Percentiles rank a stretch among this genome's conserved stretches.
Conservation (phyloP, 2,329 filamentous ascomycete species). For the Fusarium sp. region DNA sequence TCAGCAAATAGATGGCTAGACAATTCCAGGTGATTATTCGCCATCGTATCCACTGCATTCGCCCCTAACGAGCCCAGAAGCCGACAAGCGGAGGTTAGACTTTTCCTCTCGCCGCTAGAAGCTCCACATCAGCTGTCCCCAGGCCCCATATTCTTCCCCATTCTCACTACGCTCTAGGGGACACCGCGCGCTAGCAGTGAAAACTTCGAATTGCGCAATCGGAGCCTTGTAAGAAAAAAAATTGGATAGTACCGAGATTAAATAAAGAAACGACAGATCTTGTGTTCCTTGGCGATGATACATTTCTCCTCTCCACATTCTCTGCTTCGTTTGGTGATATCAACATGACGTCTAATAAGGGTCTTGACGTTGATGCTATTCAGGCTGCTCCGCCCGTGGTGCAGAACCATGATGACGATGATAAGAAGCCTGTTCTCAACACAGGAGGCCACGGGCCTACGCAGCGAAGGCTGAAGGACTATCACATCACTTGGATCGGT, state of each 20-base stretch:
- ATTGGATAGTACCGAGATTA: background rate
- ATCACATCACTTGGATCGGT: slow-evolving; percentile 42
- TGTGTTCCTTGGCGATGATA: background rate
- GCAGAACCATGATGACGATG: background rate
- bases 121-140: background rate
- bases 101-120: background rate
- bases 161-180: slow-evolving; percentile 8
- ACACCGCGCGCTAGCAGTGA: slow-evolving; percentile 18
- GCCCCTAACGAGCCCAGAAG: background rate
- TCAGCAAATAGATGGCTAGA: background rate
- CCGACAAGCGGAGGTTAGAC: slow-evolving; percentile 1
- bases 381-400: slow-evolving; percentile 5
- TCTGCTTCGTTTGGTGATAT: background rate
- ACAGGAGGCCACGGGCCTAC: slow-evolving; percentile 38
- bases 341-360: slow-evolving; percentile 6
- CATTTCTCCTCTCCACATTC: background rate
- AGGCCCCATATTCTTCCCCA: slow-evolving; percentile 24
- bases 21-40: background rate
- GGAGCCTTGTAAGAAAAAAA: background rate
- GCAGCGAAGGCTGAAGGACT: slow-evolving; percentile 35
- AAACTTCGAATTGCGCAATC: slow-evolving; percentile 41
- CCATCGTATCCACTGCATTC: background rate
- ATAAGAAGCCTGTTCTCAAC: slow-evolving; percentile 37
- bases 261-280: background rate
- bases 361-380: slow-evolving; percentile 12